A percentile compares a stretch with the other conserved stretches of the same genome.
phyloP scores from a whole-genome alignment of 768 basidiomycete species.

The Russula sp. region DNA sequence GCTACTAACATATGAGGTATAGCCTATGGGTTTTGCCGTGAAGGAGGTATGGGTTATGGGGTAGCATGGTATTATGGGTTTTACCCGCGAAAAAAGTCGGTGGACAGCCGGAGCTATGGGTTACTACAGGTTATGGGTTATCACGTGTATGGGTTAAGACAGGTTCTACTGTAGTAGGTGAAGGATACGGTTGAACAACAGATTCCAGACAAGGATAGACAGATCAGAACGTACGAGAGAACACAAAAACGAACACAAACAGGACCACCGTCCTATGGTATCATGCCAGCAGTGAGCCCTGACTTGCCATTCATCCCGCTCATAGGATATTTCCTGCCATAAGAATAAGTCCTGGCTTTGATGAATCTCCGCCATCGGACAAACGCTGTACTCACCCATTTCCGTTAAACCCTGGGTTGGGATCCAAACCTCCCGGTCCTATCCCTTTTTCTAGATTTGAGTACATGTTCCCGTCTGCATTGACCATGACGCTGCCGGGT shows the following conservation, averaged over 20 bases:
- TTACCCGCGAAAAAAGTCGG: too few relatives aligned
- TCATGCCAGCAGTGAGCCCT: background rate
- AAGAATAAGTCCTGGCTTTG: background rate
- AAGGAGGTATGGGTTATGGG: too few relatives aligned
- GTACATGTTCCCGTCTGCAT: background rate
- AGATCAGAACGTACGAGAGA: background rate
- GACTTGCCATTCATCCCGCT: too few relatives aligned
- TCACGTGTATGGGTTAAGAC: too few relatives aligned
- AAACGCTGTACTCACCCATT: background rate
- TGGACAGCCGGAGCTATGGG: too few relatives aligned
- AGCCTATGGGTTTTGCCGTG: too few relatives aligned
- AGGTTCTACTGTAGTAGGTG: too few relatives aligned
- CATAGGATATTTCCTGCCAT: background rate
- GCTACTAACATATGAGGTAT: too few relatives aligned
- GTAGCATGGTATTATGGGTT: too few relatives aligned
- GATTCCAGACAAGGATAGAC: background rate
- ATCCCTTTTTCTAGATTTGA: background rate
- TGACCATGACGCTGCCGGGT: conserved; percentile 16
- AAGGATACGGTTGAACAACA: background rate
- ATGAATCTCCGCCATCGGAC: background rate
- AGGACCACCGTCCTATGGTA: background rate
- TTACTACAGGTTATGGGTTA: too few relatives aligned
- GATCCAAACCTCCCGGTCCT: background rate
- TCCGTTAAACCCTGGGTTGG: background rate
- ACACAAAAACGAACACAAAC: background rate